Evolutionary conservation across 805 yeast species (phyloP).

Genomic region (Starmerella stellata): DNA sequence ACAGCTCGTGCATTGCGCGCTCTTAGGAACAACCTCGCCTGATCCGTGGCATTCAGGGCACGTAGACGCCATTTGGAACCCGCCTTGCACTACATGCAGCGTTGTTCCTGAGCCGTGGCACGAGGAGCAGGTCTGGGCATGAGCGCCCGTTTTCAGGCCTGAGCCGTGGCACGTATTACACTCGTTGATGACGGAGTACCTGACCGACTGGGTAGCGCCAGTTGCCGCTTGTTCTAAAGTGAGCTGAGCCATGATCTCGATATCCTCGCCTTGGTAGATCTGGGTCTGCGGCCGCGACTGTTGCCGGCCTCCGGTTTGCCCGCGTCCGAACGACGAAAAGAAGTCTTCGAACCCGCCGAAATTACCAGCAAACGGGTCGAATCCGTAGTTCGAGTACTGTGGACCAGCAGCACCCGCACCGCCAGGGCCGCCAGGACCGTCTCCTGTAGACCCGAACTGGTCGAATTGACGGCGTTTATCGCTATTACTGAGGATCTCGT

Average conservation of each 20-base stretch:
- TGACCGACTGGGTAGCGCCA: slow-evolving; percentile 50
- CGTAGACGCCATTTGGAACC: slow-evolving; percentile 91
- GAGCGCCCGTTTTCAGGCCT: slow-evolving; percentile 63
- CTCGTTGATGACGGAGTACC: slow-evolving; percentile 53
- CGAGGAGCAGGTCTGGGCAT: slow-evolving; percentile 58
- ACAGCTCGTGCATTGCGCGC: slow-evolving; percentile 61
- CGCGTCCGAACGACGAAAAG: slow-evolving; percentile 41
- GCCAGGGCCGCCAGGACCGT: slow-evolving; percentile 32
- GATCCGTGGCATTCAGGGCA: slow-evolving; percentile 76
- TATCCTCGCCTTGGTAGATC: slow-evolving; percentile 75
- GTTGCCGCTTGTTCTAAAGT: slow-evolving; percentile 73
- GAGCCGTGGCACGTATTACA: slow-evolving; percentile 71
- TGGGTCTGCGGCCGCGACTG: slow-evolving; percentile 32
- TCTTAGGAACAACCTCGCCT: slow-evolving; percentile 55
- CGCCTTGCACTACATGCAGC: slow-evolving; percentile 71
- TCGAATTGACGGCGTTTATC: slow-evolving; percentile 77
- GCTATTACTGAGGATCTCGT: slow-evolving; percentile 75
- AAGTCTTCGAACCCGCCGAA: slow-evolving; percentile 43
- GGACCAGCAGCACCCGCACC: slow-evolving; percentile 25
- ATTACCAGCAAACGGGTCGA: slow-evolving; percentile 25
- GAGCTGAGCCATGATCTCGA: slow-evolving; percentile 59
- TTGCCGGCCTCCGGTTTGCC: slow-evolving; percentile 25
- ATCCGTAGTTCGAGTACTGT: slow-evolving; percentile 10
- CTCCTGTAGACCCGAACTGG: slow-evolving; percentile 63
- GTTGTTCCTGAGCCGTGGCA: slow-evolving; percentile 92